Evolutionary conservation across 2,329 filamentous ascomycete species (phyloP), one percentile per base, ranked within the genome.

Genomic region (Exophiala sideris): DNA sequence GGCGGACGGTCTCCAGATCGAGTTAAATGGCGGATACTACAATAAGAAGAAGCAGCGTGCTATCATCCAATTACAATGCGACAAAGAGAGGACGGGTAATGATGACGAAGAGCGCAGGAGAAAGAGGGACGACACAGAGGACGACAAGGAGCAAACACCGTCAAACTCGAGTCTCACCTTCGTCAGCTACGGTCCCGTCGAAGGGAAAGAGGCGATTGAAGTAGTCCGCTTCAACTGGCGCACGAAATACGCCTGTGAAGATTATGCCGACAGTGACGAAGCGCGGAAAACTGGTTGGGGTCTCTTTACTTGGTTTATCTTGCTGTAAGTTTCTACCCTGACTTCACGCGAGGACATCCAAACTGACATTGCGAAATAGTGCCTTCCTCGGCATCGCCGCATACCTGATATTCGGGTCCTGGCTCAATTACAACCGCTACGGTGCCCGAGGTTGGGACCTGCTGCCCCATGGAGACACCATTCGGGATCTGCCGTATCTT

Each of bases 361-460:
- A 33, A 58, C 65, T 68, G 62, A 60, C 67, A 29, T 29, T 45
- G n/a, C 32, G 9, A 18, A n/a, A 50, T 62, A 96, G 91, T 63
- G 75, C 87, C 56, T 99, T 99, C 81, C 80, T 97, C 59, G 83
- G 83, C 42, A 87, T 85, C 38, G 90, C 94, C 1, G 77, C 91
- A 20, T 99, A 97, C 74, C 85, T 99, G 62, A 96, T 97, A 70
- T 97, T 97, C 68, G 91, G 92, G 61, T 95, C 91, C 16, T 99
- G 94, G 94, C 85, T 97, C 70, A 97, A 97, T 78, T 97, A 97
- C 80, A 96, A 91, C 76, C 88, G 91, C 58, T 96, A 96, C 72
- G 92, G 92, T 45, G 91, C 92, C 48, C 82, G 92, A 41, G 94
- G 94, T 53, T 97, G 91, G 91, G 94, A 97, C 66, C 80, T 96